Evolutionary conservation across 495 filamentous ascomycete species (phyloP), one percentile per base, ranked within the genome.

Genomic region (Barbatosphaeria neglecta): DNA sequence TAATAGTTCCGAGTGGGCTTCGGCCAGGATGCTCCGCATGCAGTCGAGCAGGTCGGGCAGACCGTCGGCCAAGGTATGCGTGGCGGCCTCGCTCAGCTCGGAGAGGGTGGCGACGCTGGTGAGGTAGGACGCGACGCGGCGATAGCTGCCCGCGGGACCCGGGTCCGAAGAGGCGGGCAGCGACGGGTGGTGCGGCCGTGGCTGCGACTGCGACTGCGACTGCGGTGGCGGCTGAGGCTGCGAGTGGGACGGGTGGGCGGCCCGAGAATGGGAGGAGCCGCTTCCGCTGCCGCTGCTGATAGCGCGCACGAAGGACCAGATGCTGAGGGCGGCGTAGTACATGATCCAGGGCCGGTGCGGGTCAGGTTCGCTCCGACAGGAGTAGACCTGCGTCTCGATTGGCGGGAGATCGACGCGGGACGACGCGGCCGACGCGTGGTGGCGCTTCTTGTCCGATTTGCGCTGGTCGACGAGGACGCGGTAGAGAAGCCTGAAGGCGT

Each of bases 341-440:
- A 98, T 78, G 28, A 97, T 86, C 92, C 92, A 98, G 1, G 92
- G 88, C 22, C 92, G 79, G 56, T 97, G 92, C 18, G 95, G 80
- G 37, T 96, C 77, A 39, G 81, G 81, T 57, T 98, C 92, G 48
- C 87, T 84, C 7, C 86, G 80, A 5, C 88, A 88, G 0, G 80
- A 86, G 60, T 96, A 97, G 20, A 55, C 42, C 24, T 61, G 54
- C 7, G 57, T 50, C 35, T 63, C 52, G 25, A 65, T 61, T 0
- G 62, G 62, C 5, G 62, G 62, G 6, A 62, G 49, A 28, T 49
- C 60, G 22, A 60, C 44, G 5, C 46, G 51, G 8, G 50, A 42
- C 17, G 44, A 18, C 37, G 53, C 39, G 15, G 51, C 41, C n/a
- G 51, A 18, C 18, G 64, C n/a, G n/a, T n/a, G 55, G 43, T 67